Base-by-base conservation (phyloP, 768 basidiomycete genomes). In the Rhodosporidiobolus odoratus region DNA sequence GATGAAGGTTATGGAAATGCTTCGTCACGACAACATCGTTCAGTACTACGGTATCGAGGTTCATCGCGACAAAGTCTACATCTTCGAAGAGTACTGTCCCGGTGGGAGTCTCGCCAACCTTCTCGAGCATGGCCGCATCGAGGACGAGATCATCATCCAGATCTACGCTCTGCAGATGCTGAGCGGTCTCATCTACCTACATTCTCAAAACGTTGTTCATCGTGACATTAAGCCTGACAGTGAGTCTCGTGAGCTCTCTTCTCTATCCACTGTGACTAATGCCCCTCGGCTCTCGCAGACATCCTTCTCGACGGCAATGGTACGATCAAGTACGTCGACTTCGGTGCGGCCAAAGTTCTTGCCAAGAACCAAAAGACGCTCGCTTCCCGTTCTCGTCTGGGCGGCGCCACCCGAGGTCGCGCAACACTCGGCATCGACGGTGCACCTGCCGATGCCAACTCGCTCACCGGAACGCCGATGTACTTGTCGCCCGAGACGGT, bases 401-500 rank as follows among this genome's bases (percentile, higher is more conserved):
- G 65, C 25, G 40, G 53, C n/a, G n/a, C n/a, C 8, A 50, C 9
- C 37, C 30, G 27, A n/a, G 40, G 41, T n/a, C 86, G 85, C 65
- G 77, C 80, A n/a, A 76, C 77, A 30, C n/a, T 54, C 62, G 40
- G 27, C 52, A 9, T 40, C 43, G 41, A 30, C 41, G 34, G 41
- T 6, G 75, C 71, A n/a, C 50, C 78, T 2, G 68, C 62, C 72
- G 84, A 78, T 75, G 82, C 41, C 75, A 78, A 70, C 62, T 75
- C 90, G 90, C 81, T 99, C 41, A 96, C 94, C 2, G 95, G 77
- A 0, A 99, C 96, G 19, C 96, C 96, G 0, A 98, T 98, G 95
- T 98, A 99, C 80, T 97, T 99, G 92, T 96, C 94, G 9, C 96
- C 96, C 2, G 96, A 99, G 79, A 87, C 96, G 63, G 98, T 99